phyloP scores from a whole-genome alignment of 805 yeast genomes.

The Lipomyces yamadae region DNA sequence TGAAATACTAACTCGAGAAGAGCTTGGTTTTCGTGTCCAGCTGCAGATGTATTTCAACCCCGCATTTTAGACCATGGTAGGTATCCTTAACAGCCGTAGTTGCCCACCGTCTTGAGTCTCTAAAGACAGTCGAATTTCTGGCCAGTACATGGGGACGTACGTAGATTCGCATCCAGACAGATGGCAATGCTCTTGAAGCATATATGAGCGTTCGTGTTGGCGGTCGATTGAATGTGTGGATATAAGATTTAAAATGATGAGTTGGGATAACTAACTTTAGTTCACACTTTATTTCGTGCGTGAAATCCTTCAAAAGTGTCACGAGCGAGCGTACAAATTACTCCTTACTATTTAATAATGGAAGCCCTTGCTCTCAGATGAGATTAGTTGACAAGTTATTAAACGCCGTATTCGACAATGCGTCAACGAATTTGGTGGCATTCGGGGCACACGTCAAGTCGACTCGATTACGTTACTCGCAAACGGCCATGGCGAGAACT shows the following conservation, averaged over 20 bases:
- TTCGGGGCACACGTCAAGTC: neutral
- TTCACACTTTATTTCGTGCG: too few species aligned
- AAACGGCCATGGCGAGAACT: neutral
- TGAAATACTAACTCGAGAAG: conserved; percentile 56
- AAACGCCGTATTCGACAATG: neutral
- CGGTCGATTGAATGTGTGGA: too few species aligned
- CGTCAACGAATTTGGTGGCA: conserved; percentile 1
- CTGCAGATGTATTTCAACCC: conserved; percentile 93
- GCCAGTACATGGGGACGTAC: neutral
- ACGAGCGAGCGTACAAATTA: too few species aligned
- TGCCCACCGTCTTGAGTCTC: conserved; percentile 8
- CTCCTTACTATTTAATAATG: neutral
- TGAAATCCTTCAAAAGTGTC: too few species aligned
- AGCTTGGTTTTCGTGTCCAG: conserved; percentile 73
- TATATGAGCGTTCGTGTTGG: neutral
- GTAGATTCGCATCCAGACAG: conserved; percentile 1
- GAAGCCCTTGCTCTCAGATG: neutral
- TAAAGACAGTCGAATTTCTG: neutral
- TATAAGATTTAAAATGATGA: too few species aligned
- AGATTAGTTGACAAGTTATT: neutral
- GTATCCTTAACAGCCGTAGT: neutral
- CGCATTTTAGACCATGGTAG: conserved; percentile 63
- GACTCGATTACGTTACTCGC: neutral
- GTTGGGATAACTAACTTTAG: too few species aligned
- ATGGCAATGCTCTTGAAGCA: neutral